Evolutionary conservation across 345 rosid species (phyloP).

Genomic region (Eucalyptus curtisii): DNA sequence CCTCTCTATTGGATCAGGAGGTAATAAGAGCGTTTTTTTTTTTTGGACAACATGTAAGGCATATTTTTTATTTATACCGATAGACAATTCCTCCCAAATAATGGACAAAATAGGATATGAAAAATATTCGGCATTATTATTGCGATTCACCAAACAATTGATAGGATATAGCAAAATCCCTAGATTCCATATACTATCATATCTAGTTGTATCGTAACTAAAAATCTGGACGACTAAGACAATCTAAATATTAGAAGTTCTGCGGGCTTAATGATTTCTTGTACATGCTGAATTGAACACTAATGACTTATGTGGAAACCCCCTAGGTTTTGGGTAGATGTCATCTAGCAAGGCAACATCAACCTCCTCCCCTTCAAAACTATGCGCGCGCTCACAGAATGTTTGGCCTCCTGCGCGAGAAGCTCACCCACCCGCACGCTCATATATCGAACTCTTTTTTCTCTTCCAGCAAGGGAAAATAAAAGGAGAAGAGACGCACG

Average conservation of each 20-base stretch:
- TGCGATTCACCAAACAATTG: accelerated
- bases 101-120: background rate
- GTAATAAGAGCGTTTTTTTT: background rate
- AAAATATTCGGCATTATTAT: background rate
- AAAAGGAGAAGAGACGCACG: background rate
- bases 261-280: background rate
- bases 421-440: background rate
- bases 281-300: background rate
- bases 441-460: background rate
- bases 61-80: background rate
- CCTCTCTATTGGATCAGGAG: background rate
- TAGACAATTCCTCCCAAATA: background rate
- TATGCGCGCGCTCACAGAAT: background rate
- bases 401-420: background rate
- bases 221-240: background rate
- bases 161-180: background rate
- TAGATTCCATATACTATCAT: background rate
- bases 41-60: background rate
- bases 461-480: background rate
- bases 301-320: background rate
- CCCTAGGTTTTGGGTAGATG: background rate
- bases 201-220: background rate
- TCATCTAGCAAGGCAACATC: background rate
- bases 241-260: background rate
- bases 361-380: background rate